A percentile compares a stretch with the other conserved stretches of the same genome.
Conservation (phyloP, 768 basidiomycete genomes). For the Amanita rimosa region DNA sequence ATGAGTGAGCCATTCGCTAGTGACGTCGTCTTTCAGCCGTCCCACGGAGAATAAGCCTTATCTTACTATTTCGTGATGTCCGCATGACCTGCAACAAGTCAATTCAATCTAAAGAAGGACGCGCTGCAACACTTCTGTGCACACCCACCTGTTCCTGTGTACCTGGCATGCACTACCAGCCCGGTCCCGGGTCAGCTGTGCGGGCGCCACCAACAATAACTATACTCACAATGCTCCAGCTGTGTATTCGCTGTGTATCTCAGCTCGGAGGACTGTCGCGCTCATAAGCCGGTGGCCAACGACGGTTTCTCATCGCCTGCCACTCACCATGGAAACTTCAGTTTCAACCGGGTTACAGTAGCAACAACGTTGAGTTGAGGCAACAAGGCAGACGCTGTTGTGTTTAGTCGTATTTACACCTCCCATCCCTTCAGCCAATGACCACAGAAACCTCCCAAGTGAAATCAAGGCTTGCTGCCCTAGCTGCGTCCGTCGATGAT, state of each 20-base stretch:
- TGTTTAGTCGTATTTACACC: slow-evolving; percentile 20
- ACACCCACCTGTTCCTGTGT: slow-evolving; percentile 91
- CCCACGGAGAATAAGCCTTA: slow-evolving; percentile 6
- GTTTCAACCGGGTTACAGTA: too few species aligned
- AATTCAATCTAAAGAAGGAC: slow-evolving; percentile 1
- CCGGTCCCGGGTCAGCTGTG: slow-evolving; percentile 10
- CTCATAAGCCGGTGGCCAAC: slow-evolving; percentile 6
- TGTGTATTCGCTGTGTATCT: slow-evolving; percentile 96
- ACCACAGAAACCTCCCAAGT: slow-evolving; percentile 34
- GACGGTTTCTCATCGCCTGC: too few species aligned
- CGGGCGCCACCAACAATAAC: slow-evolving; percentile 4
- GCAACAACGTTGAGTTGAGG: too few species aligned
- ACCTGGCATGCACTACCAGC: slow-evolving; percentile 78
- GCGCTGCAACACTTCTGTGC: slow-evolving; percentile 15
- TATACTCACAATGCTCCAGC: slow-evolving; percentile 75
- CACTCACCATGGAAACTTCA: too few species aligned
- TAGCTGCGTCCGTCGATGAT: slow-evolving; percentile 50
- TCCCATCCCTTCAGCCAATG: slow-evolving; percentile 18
- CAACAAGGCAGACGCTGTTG: too few species aligned
- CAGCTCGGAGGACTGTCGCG: slow-evolving; percentile 71
- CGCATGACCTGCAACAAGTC: slow-evolving; percentile 80
- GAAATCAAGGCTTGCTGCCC: slow-evolving; percentile 34
- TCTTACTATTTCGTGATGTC: slow-evolving; percentile 93
- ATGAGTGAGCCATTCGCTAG: slow-evolving; percentile 98
- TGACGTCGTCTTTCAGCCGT: slow-evolving; percentile 9